Evolutionary conservation across 2,329 filamentous ascomycete genomes (phyloP), one percentile per base, ranked within the genome.

Genomic region (Pseudogymnoascus sp.): DNA sequence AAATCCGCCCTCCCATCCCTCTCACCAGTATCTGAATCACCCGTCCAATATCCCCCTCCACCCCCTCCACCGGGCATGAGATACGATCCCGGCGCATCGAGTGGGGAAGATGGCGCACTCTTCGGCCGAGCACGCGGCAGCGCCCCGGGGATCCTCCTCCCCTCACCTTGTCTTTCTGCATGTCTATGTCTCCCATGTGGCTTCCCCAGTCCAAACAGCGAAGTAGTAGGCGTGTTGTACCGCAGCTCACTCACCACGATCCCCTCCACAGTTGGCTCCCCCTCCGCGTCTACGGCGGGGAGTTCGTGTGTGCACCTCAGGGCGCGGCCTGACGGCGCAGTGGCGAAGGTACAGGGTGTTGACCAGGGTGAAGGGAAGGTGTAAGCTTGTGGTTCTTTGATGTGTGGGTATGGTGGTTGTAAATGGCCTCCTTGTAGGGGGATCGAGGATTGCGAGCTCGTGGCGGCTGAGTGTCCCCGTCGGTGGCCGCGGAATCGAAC

Each of bases 291-390:
- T 12, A 70, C 64, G 9, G 63, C 58, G 31, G 67, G 65, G 1
- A 92, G 78, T n/a, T 83, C 76, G 72, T 95, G 90, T 62, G 85
- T 86, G 74, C 89, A 92, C 72, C 85, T 86, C 12, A 95, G 75
- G 61, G 84, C 87, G 60, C 88, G 86, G 2, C 93, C 92, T 45
- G 84, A 87, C 62, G 85, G 81, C 37, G 89, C 88, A 0, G 92
- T 94, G 13, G 84, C 80, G 74, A 97, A 97, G 64, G 92, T 89
- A 75, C 93, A 97, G 42, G 83, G 82, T 13, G 90, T 89, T 64
- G 90, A 86, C 93, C 93, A 97, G 0, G 92, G 92, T 42, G 89
- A 94, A 18, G 79, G 77, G 71, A 97, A 97, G 1, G 85, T 82
- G 74, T 95, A 96, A 4, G 52, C 86, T 88, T 33, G 81, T 72